These are phyloP conservation scores for Leccinum uliginosum DNA, from an alignment of 768 basidiomycete species.

Conservation along the genomic window DNA sequence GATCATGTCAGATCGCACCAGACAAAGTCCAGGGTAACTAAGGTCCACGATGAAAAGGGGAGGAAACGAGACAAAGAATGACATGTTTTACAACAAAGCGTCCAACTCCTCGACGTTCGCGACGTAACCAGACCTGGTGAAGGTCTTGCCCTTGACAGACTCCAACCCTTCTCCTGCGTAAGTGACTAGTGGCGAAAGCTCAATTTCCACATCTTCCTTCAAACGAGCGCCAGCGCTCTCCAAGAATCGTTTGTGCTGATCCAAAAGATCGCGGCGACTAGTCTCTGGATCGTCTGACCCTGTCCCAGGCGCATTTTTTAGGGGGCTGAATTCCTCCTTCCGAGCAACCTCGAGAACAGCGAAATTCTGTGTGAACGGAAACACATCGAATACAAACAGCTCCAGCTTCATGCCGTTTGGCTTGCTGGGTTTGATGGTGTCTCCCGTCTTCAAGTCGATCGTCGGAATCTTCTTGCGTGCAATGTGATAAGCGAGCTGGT, in stretches of 20 bases:
- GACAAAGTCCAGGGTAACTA: background rate
- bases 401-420: slow-evolving; percentile 99
- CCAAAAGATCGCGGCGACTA: slow-evolving; percentile 82
- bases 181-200: slow-evolving; percentile 82
- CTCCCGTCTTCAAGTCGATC: slow-evolving; percentile 65
- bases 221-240: slow-evolving; percentile 71
- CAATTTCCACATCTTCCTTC: slow-evolving; percentile 76
- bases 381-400: slow-evolving; percentile 98
- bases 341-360: slow-evolving; percentile 87
- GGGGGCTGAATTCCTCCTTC: slow-evolving; percentile 88
- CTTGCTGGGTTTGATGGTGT: slow-evolving; percentile 69
- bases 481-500: slow-evolving; percentile 92
- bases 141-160: slow-evolving; percentile 68
- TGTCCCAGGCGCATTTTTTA: slow-evolving; percentile 96
- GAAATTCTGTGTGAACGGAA: slow-evolving; percentile 82
- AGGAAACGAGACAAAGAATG: slow-evolving; percentile 1
- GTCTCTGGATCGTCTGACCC: slow-evolving; percentile 88
- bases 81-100: slow-evolving; percentile 45
- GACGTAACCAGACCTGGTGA: slow-evolving; percentile 71
- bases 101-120: slow-evolving; percentile 68
- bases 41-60: background rate
- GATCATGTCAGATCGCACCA: background rate
- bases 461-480: slow-evolving; percentile 96
- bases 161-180: slow-evolving; percentile 94
- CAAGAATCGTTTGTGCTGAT: slow-evolving; percentile 84